Evolutionary conservation across 371 early-diverging fungal genomes (phyloP).

Genomic region (Mucor racemosus): DNA sequence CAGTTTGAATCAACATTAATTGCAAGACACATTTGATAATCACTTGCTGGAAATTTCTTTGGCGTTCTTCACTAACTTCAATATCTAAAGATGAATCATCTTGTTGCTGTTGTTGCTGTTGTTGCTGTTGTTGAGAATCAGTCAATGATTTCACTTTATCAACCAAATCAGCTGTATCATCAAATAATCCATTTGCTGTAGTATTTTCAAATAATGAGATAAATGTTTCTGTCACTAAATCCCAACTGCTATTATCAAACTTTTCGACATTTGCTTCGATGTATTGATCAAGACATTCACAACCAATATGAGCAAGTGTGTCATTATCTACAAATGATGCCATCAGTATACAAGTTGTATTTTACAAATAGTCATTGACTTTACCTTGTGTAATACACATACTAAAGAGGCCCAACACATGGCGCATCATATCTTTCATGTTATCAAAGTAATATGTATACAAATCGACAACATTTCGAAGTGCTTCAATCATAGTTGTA

Average conservation of each 20-base stretch:
- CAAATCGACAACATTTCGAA: conserved; percentile 86
- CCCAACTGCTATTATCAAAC: conserved; percentile 75
- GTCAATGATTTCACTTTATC: conserved; percentile 34
- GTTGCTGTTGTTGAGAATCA: background rate
- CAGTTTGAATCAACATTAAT: conserved; percentile 75
- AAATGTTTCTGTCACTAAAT: conserved; percentile 70
- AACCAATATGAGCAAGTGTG: conserved; percentile 89
- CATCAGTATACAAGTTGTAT: background rate
- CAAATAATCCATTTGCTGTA: conserved; percentile 82
- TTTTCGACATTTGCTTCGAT: conserved; percentile 78
- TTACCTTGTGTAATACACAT: conserved; percentile 84
- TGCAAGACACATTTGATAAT: conserved; percentile 83
- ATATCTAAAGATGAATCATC: conserved; percentile 10
- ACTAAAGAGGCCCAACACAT: conserved; percentile 77
- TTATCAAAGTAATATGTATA: conserved; percentile 80
- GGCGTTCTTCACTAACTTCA: conserved; percentile 52
- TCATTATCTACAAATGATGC: conserved; percentile 69
- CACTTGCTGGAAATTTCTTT: conserved; percentile 74
- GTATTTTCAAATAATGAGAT: conserved; percentile 77
- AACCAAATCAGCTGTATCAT: conserved; percentile 52
- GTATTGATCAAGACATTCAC: conserved; percentile 88
- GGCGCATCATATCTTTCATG: conserved; percentile 69
- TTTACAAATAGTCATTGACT: background rate
- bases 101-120: background rate
- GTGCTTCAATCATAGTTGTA: conserved; percentile 79